Base-by-base conservation (phyloP, 306 rosid species). In the Prunus kanzakura region DNA sequence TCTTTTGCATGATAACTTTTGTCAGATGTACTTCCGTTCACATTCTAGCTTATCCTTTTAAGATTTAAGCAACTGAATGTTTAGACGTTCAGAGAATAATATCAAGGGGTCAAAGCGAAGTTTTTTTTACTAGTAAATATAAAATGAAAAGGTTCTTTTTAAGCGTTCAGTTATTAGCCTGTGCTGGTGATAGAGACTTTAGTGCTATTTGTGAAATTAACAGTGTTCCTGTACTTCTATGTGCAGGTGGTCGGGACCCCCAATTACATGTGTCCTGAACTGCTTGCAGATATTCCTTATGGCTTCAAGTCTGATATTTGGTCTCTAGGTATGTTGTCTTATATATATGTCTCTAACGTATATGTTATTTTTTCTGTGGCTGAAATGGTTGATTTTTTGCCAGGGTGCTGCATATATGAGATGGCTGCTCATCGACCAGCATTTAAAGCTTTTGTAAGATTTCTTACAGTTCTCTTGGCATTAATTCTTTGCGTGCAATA, bases 401-500 rank as follows among this genome's bases (percentile, higher is more conserved):
- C 89, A 96, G 99, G 99, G 11, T 96, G 99, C 81, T 96, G 99
- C 85, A 76, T 96, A 80, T 96, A 96, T 68, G 99, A 96, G 90
- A 96, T 96, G 98, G 97, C 98, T 63, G 99, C 99, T 75, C 89
- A 86, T 87, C 99, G 98, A 78, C 99, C 93, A 18, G 99, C 99
- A 66, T 96, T 96, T 81, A 93, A 96, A 88, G 99, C 99, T 74
- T 96, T 93, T 76, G 99, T 96, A 91, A 91, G 98, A 75, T 75
- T 81, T 73, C 64, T 63, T 85, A 66, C 66, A 65, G 11, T 55
- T 73, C 67, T 78, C 73, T 63, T 79, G 18, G 30, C 27, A 49
- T 27, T 45, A 11, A 35, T 47, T 62, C 35, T 70, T 67, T 38
- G 50, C 10, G 18, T 45, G 8, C n/a, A 25, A 16, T 61, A 61